phyloP scores from a whole-genome alignment of 2,329 filamentous ascomycete genomes.

The Fusarium sp. region DNA sequence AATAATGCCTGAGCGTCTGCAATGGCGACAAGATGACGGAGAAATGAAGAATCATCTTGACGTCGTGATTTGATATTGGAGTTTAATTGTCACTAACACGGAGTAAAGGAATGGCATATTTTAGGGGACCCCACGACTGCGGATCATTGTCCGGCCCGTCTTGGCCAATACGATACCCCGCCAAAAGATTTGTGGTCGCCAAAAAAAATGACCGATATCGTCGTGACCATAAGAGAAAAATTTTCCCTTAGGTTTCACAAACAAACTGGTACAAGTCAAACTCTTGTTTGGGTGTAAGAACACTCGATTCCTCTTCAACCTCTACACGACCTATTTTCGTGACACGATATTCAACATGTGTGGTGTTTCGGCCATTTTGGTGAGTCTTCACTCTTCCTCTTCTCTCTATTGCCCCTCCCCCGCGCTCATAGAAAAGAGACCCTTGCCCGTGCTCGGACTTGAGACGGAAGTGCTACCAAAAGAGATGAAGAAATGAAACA shows the following conservation, averaged over 20 bases:
- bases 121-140: conserved; percentile 10
- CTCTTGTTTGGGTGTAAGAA: conserved; percentile 17
- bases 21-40: neutral
- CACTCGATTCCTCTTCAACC: conserved; percentile 8
- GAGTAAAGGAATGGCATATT: conserved; percentile 7
- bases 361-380: conserved; percentile 40
- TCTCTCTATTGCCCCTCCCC: conserved; percentile 27
- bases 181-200: conserved; percentile 28
- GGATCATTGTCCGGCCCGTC: conserved; percentile 33
- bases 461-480: conserved; percentile 27
- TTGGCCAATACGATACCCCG: conserved; percentile 29
- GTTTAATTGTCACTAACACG: conserved; percentile 5
- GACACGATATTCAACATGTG: conserved; percentile 33
- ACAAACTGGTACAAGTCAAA: conserved; percentile 20
- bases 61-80: neutral
- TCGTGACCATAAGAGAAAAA: conserved; percentile 25
- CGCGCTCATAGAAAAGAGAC: conserved; percentile 24
- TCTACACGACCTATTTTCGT: conserved; percentile 10
- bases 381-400: conserved; percentile 19
- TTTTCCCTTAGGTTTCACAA: conserved; percentile 28
- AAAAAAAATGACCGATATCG: conserved; percentile 36
- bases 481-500: conserved; percentile 7
- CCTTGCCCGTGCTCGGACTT: conserved; percentile 32
- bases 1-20: fast-evolving
- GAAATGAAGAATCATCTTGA: neutral